These are phyloP conservation scores for Lagerstroemia speciosa DNA, from an alignment of 345 rosid species.

Conservation along the genomic window DNA sequence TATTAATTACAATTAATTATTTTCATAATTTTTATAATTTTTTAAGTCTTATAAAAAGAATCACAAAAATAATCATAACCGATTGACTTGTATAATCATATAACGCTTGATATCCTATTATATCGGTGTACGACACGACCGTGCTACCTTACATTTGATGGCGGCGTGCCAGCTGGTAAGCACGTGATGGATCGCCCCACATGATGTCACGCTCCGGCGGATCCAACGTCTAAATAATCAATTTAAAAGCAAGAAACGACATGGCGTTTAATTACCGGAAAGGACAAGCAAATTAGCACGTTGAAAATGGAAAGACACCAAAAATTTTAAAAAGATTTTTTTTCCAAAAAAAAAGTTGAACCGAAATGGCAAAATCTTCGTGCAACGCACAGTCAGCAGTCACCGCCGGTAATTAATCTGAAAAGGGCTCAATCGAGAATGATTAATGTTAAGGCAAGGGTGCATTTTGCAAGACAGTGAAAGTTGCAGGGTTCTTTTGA, in stretches of 20 bases:
- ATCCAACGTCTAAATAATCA: constrained; percentile 9
- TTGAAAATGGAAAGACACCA: not conserved
- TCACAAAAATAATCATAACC: too few relatives aligned
- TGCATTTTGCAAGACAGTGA: not conserved
- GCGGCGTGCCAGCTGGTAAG: too few relatives aligned
- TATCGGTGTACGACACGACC: too few relatives aligned
- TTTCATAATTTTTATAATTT: too few relatives aligned
- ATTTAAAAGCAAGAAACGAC: not conserved
- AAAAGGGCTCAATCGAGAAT: not conserved
- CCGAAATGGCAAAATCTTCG: not conserved
- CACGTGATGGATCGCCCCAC: too few relatives aligned
- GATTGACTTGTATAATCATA: too few relatives aligned
- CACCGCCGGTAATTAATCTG: not conserved
- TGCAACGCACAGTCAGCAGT: not conserved
- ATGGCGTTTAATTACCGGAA: constrained; percentile 2
- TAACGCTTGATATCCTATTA: too few relatives aligned
- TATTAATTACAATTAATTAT: too few relatives aligned
- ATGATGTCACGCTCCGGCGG: constrained; percentile 3
- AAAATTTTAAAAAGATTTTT: too few relatives aligned
- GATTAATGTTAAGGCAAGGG: not conserved
- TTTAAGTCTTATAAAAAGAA: too few relatives aligned
- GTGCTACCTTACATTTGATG: too few relatives aligned
- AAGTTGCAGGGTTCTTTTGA: not conserved
- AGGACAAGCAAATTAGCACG: not conserved
- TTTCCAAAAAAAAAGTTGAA: not conserved